Conservation (phyloP, 176 grass and related monocot species). For the Raddia guianensis region DNA sequence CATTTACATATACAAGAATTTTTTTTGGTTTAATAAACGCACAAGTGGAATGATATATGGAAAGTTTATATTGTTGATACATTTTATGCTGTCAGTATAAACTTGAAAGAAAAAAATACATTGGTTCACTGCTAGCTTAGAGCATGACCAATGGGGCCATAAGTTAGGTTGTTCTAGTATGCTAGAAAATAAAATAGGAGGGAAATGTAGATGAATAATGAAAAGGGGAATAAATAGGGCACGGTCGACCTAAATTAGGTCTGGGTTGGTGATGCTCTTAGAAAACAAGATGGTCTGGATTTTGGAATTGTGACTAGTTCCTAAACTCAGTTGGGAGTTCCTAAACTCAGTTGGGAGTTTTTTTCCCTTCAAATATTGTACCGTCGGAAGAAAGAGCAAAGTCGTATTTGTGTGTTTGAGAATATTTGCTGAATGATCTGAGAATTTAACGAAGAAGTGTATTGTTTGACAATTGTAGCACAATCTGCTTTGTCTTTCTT, state of each 20-base stretch:
- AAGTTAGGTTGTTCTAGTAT: too few species aligned
- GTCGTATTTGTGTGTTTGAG: conserved; percentile 13
- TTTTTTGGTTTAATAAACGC: background rate
- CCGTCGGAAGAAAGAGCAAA: background rate
- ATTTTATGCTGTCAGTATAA: conserved; percentile 9
- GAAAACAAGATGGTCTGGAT: background rate
- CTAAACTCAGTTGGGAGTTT: background rate
- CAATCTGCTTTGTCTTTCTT: background rate
- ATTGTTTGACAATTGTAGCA: background rate
- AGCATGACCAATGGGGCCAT: too few species aligned
- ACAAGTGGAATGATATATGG: background rate
- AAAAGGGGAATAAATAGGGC: too few species aligned
- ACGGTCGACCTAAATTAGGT: too few species aligned
- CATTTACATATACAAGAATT: background rate
- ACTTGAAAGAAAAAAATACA: conserved; percentile 15
- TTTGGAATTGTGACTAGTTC: background rate
- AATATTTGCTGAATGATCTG: background rate
- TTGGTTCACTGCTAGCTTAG: background rate
- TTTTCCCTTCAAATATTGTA: background rate
- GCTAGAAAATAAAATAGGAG: too few species aligned
- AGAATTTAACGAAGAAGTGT: conserved; percentile 4
- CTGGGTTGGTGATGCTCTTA: too few species aligned
- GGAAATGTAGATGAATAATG: too few species aligned
- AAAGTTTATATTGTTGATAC: background rate
- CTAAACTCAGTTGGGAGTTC: background rate